Conservation (phyloP, 140 eudicot genomes). For the Senecio squalidus region DNA sequence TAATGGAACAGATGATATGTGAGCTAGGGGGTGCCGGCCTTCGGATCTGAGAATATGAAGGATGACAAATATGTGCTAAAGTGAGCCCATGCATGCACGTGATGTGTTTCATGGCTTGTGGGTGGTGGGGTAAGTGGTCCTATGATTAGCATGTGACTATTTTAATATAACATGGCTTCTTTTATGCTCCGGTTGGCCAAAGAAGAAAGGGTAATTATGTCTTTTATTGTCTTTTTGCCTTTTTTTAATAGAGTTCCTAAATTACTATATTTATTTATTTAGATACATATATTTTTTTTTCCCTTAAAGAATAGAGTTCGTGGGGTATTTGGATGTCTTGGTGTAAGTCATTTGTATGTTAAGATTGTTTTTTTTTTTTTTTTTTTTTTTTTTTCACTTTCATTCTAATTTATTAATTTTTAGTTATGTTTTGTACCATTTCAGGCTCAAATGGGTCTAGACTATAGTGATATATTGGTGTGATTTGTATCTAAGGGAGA, state of each 20-base stretch:
- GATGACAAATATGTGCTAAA: conserved; percentile 38
- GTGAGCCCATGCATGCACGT: conserved; percentile 63
- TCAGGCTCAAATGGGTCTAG: conserved; percentile 4
- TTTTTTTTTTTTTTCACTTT: too few species aligned
- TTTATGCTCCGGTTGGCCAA: too few species aligned
- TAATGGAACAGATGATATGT: too few species aligned
- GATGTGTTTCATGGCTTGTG: conserved; percentile 47
- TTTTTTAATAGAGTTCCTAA: too few species aligned
- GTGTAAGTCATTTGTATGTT: not conserved
- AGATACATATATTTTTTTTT: too few species aligned
- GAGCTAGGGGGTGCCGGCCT: conserved; percentile 10
- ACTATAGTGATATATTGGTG: not conserved
- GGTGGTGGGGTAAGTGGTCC: conserved; percentile 49
- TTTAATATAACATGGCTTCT: conserved; percentile 39
- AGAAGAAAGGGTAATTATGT: too few species aligned
- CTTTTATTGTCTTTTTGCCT: too few species aligned
- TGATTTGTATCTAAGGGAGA: not conserved
- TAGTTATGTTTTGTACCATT: not conserved
- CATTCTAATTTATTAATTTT: not conserved
- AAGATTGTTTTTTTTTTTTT: not conserved
- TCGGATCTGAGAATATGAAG: conserved; percentile 11
- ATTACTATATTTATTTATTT: too few species aligned
- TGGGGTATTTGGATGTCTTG: conserved; percentile 11
- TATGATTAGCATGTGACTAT: conserved; percentile 41
- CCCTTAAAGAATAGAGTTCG: conserved; percentile 7